phyloP scores from a whole-genome alignment of 2,329 filamentous ascomycete species.

The Xylaria sp. region DNA sequence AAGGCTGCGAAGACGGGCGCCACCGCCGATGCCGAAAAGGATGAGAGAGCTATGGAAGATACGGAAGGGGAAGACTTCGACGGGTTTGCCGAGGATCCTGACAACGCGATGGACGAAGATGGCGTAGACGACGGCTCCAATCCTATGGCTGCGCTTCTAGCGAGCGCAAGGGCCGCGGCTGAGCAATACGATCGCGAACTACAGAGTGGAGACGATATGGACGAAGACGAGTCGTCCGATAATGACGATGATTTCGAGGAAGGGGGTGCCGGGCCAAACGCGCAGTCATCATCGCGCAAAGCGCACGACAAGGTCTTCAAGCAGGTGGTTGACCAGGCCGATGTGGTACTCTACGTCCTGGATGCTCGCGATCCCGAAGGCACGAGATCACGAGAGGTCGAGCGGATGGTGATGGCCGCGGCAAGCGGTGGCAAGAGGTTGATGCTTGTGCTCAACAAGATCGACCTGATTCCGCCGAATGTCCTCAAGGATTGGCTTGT shows the following conservation, averaged over 20 bases:
- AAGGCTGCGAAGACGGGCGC: constrained; percentile 65
- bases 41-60: constrained; percentile 49
- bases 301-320: constrained; percentile 97
- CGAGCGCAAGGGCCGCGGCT: constrained; percentile 79
- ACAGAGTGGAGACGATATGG: constrained; percentile 62
- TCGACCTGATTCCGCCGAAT: constrained; percentile 81
- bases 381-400: constrained; percentile 86
- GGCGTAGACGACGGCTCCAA: constrained; percentile 71
- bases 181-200: constrained; percentile 71
- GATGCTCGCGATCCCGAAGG: constrained; percentile 91
- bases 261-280: constrained; percentile 53
- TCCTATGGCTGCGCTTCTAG: constrained; percentile 89
- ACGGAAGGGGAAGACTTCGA: constrained; percentile 53
- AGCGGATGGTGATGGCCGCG: constrained; percentile 88
- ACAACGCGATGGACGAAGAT: constrained; percentile 58
- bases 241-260: constrained; percentile 50
- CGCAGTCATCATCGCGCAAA: constrained; percentile 70
- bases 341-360: constrained; percentile 90
- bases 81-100: constrained; percentile 53
- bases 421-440: constrained; percentile 81
- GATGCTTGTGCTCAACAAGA: constrained; percentile 94
- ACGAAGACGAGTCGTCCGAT: constrained; percentile 51
- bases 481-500: constrained; percentile 84
- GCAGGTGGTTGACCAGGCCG: constrained; percentile 83
- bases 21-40: constrained; percentile 47